A percentile compares a stretch with the other conserved stretches of the same genome.
Evolutionary conservation across 306 rosid species (phyloP).

Genomic region (Sicyos baderoa): DNA sequence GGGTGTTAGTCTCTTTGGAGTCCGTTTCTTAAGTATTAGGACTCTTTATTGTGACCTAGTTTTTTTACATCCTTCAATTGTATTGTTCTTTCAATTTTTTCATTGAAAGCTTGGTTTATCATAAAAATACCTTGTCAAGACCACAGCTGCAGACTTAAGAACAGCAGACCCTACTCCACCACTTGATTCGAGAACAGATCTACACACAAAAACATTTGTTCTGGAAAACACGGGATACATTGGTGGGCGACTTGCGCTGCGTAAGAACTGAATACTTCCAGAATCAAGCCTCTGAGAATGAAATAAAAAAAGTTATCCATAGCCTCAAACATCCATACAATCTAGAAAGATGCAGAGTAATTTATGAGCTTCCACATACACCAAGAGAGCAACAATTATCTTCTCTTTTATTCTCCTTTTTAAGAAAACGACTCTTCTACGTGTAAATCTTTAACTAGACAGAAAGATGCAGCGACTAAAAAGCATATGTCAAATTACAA

Average conservation of each 20-base stretch:
- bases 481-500: slow-evolving; percentile 10
- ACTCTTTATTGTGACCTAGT: not conserved
- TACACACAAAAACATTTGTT: slow-evolving; percentile 58
- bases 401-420: too few species aligned
- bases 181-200: slow-evolving; percentile 56
- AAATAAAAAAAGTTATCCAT: slow-evolving; percentile 21
- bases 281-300: slow-evolving; percentile 51
- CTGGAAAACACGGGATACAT: slow-evolving; percentile 47
- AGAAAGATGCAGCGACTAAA: not conserved
- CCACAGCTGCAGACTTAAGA: slow-evolving; percentile 58
- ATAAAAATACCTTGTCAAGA: slow-evolving; percentile 46
- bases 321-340: slow-evolving; percentile 24
- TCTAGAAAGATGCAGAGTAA: not conserved
- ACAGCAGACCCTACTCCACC: slow-evolving; percentile 48
- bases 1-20: not conserved
- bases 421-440: not conserved
- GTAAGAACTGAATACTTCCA: slow-evolving; percentile 47
- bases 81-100: too few species aligned
- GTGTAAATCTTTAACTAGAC: not conserved
- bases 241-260: slow-evolving; percentile 39
- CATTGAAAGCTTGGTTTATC: too few species aligned
- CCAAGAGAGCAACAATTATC: not conserved
- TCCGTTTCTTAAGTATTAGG: not conserved
- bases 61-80: too few species aligned
- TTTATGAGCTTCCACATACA: slow-evolving; percentile 6